Evolutionary conservation across 2,329 filamentous ascomycete species (phyloP), one percentile per base, ranked within the genome.

Genomic region (Claviceps arundinis): DNA sequence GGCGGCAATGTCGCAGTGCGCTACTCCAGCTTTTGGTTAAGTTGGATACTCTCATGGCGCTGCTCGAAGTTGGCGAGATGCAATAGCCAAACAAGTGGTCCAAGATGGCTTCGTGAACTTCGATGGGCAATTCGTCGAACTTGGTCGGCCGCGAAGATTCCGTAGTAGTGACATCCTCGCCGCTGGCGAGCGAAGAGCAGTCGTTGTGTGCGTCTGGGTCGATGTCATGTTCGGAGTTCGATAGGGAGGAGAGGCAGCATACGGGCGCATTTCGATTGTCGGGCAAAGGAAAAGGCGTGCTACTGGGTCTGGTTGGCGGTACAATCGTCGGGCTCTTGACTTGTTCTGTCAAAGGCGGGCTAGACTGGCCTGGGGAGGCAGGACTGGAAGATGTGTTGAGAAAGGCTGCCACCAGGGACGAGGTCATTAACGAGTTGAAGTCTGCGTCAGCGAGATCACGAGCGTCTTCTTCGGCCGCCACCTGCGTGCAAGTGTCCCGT

Each of bases 91-190:
- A 86, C 2, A 87, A 68, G 57, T 85, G 77, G 62, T 88, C 84
- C 14, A 88, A 70, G 51, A 88, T 82, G 52, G 77, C 78, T 59
- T 87, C 83, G 61, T 87, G 83, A 13, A 89, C 84, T 63, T 88
- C 84, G 52, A 77, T 74, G 1, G 85, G 84, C 1, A 87, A 69
- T 56, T 78, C 65, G 45, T 72, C 68, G 48, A 80, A 66, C 50
- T 72, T 70, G 5, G 55, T 62, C 11, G 61, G 56, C 14, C 59
- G 59, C 2, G 54, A 57, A 46, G 57, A 56, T 24, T 56, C 56
- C 17, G 54, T 55, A 22, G 51, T 37, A 13, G 52, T 19, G 1
- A 55, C 52, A 16, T 64, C 57, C 17, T 57, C 58, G 17, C 57
- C 57, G 17, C 55, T 56, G 11, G 55, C 48, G 26, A 53, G 50